phyloP scores from a whole-genome alignment of 1,139 yeast genomes.

The Geotrichum aggregatum region DNA sequence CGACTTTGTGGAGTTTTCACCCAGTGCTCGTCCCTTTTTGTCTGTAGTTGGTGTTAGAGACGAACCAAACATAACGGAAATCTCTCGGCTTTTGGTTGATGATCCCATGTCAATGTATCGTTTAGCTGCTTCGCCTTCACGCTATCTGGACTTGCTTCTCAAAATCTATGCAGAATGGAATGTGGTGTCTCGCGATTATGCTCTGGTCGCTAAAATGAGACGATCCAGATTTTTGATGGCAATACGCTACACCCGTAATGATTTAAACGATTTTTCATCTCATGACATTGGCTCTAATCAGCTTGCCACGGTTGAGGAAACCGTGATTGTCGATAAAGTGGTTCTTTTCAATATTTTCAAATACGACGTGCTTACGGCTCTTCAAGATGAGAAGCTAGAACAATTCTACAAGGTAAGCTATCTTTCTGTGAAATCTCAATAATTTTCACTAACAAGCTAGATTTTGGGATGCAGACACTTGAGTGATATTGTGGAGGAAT shows the following conservation, averaged over 20 bases:
- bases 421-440: not conserved
- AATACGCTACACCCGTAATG: constrained; percentile 21
- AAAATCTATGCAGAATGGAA: constrained; percentile 34
- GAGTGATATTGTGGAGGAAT: constrained; percentile 30
- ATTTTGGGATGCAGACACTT: constrained; percentile 34
- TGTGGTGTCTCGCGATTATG: constrained; percentile 25
- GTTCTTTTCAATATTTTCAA: constrained; percentile 39
- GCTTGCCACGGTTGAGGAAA: constrained; percentile 33
- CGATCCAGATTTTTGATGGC: constrained; percentile 36
- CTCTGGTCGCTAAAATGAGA: constrained; percentile 34
- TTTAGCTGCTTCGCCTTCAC: constrained; percentile 28
- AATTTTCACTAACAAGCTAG: constrained; percentile 8
- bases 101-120: constrained; percentile 36
- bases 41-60: constrained; percentile 37
- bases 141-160: constrained; percentile 33
- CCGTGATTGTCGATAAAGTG: constrained; percentile 42
- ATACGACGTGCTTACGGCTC: constrained; percentile 37
- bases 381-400: constrained; percentile 37
- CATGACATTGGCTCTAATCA: constrained; percentile 18
- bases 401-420: constrained; percentile 30
- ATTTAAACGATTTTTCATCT: constrained; percentile 9
- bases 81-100: constrained; percentile 33
- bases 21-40: constrained; percentile 35
- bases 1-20: constrained; percentile 32
- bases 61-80: constrained; percentile 36